These are phyloP conservation scores for Cystobasidium onofrii DNA, from an alignment of 768 basidiomycete species.

Conservation along the genomic window DNA sequence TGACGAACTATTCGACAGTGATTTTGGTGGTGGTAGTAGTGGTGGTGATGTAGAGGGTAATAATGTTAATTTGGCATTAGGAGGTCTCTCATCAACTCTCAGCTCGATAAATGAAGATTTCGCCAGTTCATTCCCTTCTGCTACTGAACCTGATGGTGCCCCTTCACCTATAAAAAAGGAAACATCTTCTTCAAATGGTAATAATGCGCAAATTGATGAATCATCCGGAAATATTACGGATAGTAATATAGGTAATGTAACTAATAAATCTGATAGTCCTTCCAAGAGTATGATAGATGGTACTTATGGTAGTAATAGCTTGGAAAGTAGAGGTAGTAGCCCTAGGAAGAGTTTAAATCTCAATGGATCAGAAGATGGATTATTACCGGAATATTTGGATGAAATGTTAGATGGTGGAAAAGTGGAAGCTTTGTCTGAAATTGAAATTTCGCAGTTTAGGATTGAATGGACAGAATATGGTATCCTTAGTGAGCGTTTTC, in stretches of 20 bases:
- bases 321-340: not conserved
- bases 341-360: not conserved
- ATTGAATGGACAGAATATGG: constrained; percentile 9
- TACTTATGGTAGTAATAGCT: not conserved
- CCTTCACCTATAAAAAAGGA: not conserved
- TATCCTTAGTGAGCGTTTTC: not conserved
- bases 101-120: not conserved
- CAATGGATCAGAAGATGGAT: not conserved
- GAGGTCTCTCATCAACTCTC: not conserved
- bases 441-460: not conserved
- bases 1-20: constrained; percentile 23
- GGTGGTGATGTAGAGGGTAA: not conserved
- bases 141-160: not conserved
- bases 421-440: not conserved
- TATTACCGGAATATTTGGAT: not conserved
- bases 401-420: not conserved
- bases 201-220: not conserved
- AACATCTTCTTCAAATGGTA: not conserved
- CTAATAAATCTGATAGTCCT: not conserved
- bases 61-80: not conserved
- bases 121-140: not conserved
- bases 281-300: not conserved
- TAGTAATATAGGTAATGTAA: not conserved
- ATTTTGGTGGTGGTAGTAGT: not conserved
- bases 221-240: not conserved